Base-by-base conservation (phyloP, 2,329 filamentous ascomycete species). In the Paecilomyces formosus region DNA sequence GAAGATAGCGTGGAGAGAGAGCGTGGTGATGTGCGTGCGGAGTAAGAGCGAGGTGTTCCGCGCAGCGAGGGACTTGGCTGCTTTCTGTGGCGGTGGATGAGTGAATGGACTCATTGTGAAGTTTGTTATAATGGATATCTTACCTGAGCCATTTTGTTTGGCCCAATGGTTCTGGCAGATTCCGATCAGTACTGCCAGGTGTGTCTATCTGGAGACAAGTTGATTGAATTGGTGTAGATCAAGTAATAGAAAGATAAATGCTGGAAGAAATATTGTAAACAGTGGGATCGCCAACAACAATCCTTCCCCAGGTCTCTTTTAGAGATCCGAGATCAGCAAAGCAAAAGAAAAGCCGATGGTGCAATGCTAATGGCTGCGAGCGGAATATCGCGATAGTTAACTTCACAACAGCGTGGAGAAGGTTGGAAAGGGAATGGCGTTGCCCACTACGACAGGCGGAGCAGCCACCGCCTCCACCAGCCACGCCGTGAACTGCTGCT, bases 21-120 rank as follows among this genome's bases (percentile, higher is more conserved):
- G 79, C 53, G 90, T 87, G 62, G 89, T 88, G 57, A 90, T 79
- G 73, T 96, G 93, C 26, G 94, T 90, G 70, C 86, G 90, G 70
- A 88, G 89, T 53, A 99, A 86, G 51, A 88, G 81, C 33, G 85
- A 79, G 53, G 84, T 80, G 75, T 97, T 97, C 76, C 88, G 85
- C 66, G 88, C 88, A 58, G 94, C 94, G 57, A 87, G 82, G 50
- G 82, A 80, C 68, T 80, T 80, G 63, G 77, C 72, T 59, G 78
- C 78, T 80, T 79, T 80, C 78, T 80, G 58, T 18, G 22, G 26
- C 7, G 55, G 26, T 30, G 30, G 22, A 58, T 64, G 53, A 64
- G 60, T 45, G 8, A 35, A 54, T 31, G 1, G n/a, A 28, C 11
- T 53, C 26, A 53, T 52, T 49, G 30, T 13, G 31, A 49, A 22